These are phyloP conservation scores for Tilletia walkeri DNA, from an alignment of 1,284 basidiomycete genomes.

Conservation along the genomic window DNA sequence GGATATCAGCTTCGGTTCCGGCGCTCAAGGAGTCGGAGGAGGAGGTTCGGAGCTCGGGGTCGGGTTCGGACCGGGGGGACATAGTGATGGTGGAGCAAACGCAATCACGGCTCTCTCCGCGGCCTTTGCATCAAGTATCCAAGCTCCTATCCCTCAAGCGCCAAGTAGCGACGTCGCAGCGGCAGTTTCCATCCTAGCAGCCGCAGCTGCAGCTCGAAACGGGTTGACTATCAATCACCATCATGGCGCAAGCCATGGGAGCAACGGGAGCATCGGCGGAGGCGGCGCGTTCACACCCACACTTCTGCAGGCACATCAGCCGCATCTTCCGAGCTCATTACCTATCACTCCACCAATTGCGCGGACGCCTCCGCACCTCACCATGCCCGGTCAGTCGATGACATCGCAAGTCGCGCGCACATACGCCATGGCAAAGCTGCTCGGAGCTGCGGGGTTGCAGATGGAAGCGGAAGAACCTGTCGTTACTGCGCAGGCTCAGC, in stretches of 20 bases:
- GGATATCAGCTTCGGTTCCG: neutral
- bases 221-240: neutral
- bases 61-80: neutral
- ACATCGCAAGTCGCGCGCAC: conserved; percentile 9
- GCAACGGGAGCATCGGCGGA: neutral
- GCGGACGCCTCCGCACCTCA: conserved; percentile 1
- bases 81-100: neutral
- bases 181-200: neutral
- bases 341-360: neutral
- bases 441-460: conserved; percentile 12
- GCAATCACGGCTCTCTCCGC: neutral
- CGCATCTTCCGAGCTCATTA: neutral
- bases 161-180: neutral
- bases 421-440: conserved; percentile 15
- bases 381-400: neutral
- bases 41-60: too few species aligned
- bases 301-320: neutral
- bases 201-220: neutral
- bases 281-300: neutral
- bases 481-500: too few species aligned
- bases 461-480: neutral
- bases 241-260: neutral
- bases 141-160: neutral
- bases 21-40: too few species aligned
- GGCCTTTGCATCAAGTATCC: neutral